Conservation (phyloP, 2,329 filamentous ascomycete species). For the Leptographium lundbergii region DNA sequence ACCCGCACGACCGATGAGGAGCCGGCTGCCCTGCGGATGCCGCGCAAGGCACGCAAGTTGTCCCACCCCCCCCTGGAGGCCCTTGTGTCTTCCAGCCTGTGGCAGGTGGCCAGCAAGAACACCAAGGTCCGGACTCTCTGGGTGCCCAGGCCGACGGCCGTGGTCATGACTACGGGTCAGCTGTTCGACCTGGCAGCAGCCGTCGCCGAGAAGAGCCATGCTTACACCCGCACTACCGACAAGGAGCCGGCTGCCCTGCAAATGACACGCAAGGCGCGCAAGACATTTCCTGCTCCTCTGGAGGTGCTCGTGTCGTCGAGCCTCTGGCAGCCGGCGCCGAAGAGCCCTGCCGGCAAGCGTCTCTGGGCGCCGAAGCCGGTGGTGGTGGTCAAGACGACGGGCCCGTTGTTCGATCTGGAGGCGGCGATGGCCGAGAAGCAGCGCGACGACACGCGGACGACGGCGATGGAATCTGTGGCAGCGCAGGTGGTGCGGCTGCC, state of each 20-base stretch:
- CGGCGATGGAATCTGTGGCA: constrained; percentile 14
- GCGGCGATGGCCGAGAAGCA: constrained; percentile 6
- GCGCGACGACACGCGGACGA: constrained; percentile 7
- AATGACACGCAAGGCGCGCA: constrained; percentile 18
- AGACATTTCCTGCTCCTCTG: constrained; percentile 14
- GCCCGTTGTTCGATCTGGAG: constrained; percentile 6
- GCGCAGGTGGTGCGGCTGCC: constrained; percentile 16
- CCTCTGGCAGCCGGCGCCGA: constrained; percentile 14
- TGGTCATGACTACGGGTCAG: background rate
- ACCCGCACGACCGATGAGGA: constrained; percentile 7
- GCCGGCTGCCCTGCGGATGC: constrained; percentile 5
- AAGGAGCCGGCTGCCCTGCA: constrained; percentile 16
- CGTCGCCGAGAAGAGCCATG: constrained; percentile 3
- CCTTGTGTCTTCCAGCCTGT: constrained; percentile 4
- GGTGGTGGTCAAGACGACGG: background rate
- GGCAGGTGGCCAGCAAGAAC: background rate
- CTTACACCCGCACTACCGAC: constrained; percentile 9
- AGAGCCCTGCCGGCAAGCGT: background rate
- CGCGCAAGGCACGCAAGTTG: constrained; percentile 12
- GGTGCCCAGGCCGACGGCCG: background rate
- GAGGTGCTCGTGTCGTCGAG: constrained; percentile 10
- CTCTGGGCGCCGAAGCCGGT: constrained; percentile 2
- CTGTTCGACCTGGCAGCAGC: constrained; percentile 9
- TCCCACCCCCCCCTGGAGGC: background rate
- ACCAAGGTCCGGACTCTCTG: background rate